Evolutionary conservation across 768 basidiomycete species (phyloP).

Genomic region (Trametes villosa): DNA sequence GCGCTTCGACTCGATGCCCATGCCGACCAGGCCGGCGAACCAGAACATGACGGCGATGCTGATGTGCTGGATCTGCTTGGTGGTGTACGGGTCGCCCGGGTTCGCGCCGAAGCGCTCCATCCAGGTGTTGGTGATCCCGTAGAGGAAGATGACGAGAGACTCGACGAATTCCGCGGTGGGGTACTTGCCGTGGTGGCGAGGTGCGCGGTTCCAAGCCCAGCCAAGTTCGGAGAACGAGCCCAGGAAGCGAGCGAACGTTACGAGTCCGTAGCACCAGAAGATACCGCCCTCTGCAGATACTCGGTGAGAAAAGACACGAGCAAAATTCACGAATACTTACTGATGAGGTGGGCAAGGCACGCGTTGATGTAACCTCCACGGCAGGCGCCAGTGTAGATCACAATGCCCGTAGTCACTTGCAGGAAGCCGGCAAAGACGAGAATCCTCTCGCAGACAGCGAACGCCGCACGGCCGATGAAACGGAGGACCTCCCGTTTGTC

Average conservation of each 20-base stretch:
- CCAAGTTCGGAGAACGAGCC: slow-evolving; percentile 85
- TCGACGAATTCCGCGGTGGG: slow-evolving; percentile 79
- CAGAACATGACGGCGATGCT: slow-evolving; percentile 96
- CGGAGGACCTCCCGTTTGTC: slow-evolving; percentile 33
- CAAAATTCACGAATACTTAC: slow-evolving; percentile 46
- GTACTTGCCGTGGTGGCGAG: slow-evolving; percentile 42
- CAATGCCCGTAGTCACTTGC: slow-evolving; percentile 69
- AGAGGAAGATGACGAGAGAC: slow-evolving; percentile 80
- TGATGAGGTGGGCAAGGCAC: slow-evolving; percentile 91
- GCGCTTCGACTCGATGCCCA: slow-evolving; percentile 82
- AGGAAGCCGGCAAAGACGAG: slow-evolving; percentile 76
- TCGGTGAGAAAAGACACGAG: background rate
- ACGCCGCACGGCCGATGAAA: slow-evolving; percentile 51
- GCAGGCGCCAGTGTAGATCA: slow-evolving; percentile 87
- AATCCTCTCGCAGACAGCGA: slow-evolving; percentile 59
- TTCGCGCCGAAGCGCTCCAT: slow-evolving; percentile 93
- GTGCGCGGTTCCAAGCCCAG: slow-evolving; percentile 93
- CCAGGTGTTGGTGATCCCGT: slow-evolving; percentile 93
- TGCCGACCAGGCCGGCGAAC: slow-evolving; percentile 88
- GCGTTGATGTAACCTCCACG: slow-evolving; percentile 77
- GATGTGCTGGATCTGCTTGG: slow-evolving; percentile 93
- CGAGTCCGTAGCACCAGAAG: slow-evolving; percentile 90
- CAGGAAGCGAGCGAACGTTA: slow-evolving; percentile 93
- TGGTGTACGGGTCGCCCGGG: slow-evolving; percentile 81
- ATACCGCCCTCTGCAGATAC: slow-evolving; percentile 74